A percentile compares a stretch with the other conserved stretches of the same genome.
Evolutionary conservation across 306 rosid species (phyloP).

Genomic region (peach (Prunus persica)): DNA sequence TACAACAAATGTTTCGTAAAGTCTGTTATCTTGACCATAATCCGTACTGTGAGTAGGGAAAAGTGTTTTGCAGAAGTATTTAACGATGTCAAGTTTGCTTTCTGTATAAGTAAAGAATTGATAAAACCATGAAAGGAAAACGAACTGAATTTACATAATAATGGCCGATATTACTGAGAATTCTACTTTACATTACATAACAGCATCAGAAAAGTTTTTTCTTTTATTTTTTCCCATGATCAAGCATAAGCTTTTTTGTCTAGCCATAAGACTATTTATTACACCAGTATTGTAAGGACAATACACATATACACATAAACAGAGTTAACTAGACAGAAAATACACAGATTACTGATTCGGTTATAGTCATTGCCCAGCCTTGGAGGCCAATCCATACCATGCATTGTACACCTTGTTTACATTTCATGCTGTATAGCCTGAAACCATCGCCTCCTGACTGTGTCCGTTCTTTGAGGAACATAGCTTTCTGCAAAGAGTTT

Average conservation of each 20-base stretch:
- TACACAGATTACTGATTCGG: not conserved
- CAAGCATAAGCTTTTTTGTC: not conserved
- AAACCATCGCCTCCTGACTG: not conserved
- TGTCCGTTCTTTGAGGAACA: not conserved
- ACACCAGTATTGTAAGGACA: not conserved
- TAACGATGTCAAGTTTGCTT: not conserved
- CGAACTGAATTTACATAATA: not conserved
- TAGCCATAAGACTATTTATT: not conserved
- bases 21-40: not conserved
- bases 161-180: not conserved
- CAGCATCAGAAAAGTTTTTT: not conserved
- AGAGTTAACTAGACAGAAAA: not conserved
- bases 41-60: not conserved
- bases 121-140: not conserved
- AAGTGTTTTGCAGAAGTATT: no score
- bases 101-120: not conserved
- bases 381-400: not conserved
- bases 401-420: not conserved
- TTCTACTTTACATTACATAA: not conserved
- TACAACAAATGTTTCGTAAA: not conserved
- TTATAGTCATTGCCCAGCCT: not conserved
- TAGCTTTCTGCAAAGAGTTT: not conserved
- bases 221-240: not conserved
- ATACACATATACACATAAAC: not conserved
- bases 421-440: conserved; percentile 1